Percentiles rank a stretch among this genome's conserved stretches.
Conservation (phyloP, 441 rosid species). For the Jatropha multifida region DNA sequence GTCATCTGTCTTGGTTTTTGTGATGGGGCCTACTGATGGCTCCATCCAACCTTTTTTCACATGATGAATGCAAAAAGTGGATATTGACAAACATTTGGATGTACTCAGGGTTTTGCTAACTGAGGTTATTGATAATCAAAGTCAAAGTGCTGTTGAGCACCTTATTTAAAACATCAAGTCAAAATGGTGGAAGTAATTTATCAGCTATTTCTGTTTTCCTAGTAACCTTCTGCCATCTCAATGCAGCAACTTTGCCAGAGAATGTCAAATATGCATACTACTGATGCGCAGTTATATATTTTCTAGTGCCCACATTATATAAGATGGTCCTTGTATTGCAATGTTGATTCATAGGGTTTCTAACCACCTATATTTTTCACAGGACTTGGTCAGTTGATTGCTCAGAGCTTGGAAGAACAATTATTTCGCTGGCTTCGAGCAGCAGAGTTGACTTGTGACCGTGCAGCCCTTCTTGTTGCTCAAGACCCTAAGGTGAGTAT, state of each 20-base stretch:
- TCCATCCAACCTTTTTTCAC: not conserved
- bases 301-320: not conserved
- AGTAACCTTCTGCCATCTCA: not conserved
- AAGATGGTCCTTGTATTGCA: not conserved
- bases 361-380: conserved; percentile 20
- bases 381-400: conserved; percentile 89
- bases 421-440: conserved; percentile 87
- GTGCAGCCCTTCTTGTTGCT: conserved; percentile 98
- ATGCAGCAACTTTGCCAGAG: not conserved
- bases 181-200: not conserved
- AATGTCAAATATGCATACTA: not conserved
- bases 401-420: conserved; percentile 84
- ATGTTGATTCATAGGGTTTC: conserved; percentile 1
- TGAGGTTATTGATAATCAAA: not conserved
- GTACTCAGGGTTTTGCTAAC: not conserved
- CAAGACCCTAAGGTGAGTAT: conserved; percentile 82
- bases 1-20: not conserved
- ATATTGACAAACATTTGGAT: not conserved
- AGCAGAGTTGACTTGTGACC: conserved; percentile 97
- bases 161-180: conserved; percentile 1
- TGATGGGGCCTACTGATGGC: not conserved
- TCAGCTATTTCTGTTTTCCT: not conserved
- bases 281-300: not conserved
- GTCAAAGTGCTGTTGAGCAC: not conserved
- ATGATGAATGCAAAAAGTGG: not conserved